A percentile compares a stretch with the other conserved stretches of the same genome.
Evolutionary conservation across 1,139 yeast species (phyloP).

Genomic region (Scheffersomyces cryptocercus): DNA sequence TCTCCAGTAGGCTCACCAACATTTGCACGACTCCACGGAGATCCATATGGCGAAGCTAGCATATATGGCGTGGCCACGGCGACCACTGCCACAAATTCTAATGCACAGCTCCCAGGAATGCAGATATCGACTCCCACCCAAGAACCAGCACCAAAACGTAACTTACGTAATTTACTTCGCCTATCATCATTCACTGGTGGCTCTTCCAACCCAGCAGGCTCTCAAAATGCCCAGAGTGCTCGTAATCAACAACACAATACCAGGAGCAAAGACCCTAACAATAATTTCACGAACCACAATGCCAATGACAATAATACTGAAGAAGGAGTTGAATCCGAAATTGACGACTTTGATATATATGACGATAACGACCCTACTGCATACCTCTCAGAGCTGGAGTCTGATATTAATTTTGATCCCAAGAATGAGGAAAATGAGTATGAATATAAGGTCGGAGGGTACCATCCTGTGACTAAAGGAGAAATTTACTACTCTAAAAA

Average conservation of each 20-base stretch:
- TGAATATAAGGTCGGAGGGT: slow-evolving; percentile 83
- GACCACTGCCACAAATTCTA: not conserved
- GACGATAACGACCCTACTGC: slow-evolving; percentile 8
- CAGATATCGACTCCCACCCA: not conserved
- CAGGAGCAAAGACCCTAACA: not conserved
- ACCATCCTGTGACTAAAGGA: slow-evolving; percentile 81
- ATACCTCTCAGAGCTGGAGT: slow-evolving; percentile 23
- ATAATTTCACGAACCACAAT: not conserved
- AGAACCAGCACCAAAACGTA: not conserved
- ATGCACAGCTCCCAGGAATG: not conserved
- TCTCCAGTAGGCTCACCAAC: slow-evolving; percentile 3
- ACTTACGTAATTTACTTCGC: slow-evolving; percentile 3
- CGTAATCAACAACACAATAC: not conserved
- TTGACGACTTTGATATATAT: slow-evolving; percentile 7
- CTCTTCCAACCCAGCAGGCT: slow-evolving; percentile 1
- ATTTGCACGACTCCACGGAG: slow-evolving; percentile 3
- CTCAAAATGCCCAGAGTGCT: not conserved
- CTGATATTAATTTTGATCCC: slow-evolving; percentile 31
- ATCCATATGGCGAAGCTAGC: not conserved
- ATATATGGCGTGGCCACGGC: not conserved
- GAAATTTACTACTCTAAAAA: slow-evolving; percentile 62
- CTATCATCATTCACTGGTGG: slow-evolving; percentile 2
- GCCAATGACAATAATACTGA: slow-evolving; percentile 2
- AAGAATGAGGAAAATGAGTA: slow-evolving; percentile 65
- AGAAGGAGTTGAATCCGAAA: not conserved